Base-by-base conservation (phyloP, 2,329 filamentous ascomycete species). In the Epichloe scottii region DNA sequence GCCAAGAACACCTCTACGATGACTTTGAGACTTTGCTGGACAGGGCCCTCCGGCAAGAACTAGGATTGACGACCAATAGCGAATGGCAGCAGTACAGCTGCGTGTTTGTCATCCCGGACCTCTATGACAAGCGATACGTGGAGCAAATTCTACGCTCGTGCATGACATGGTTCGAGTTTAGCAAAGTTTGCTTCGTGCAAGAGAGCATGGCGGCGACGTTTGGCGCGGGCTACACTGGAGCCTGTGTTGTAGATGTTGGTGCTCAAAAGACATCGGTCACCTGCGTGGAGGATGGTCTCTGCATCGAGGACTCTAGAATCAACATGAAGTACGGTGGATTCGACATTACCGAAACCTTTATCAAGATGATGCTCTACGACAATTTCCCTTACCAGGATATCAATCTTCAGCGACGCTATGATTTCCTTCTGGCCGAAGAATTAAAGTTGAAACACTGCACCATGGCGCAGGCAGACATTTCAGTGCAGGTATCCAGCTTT, bases 331-430 rank as follows among this genome's bases (percentile, higher is more conserved):
- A 85, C 60, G 93, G 93, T 48, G 93, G 93, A 1, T 83, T 79
- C 60, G 93, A 98, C 66, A 86, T 97, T 38, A 97, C 93, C 0
- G 89, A 95, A 60, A 87, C 88, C 0, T 96, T 98, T 61, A 78
- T 95, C 65, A 95, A 93, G 70, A 97, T 97, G 91, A 89, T 97
- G 85, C 79, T 98, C 2, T 89, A 86, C 67, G 90, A 96, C 65
- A 86, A 93, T 60, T 96, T 98, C 60, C 91, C 94, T 5, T 98
- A 98, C 65, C 79, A 85, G 46, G 90, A 96, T 19, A 94, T 98
- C 69, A 95, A 98, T 63, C 74, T 98, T 30, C 84, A 82, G 65
- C 79, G 89, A 50, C 81, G 93, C 46, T 94, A 96, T 62, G 93
- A 98, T 65, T 96, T 91, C 58, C 70, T 97, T 38, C 76, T 98